Evolutionary conservation across 2,329 filamentous ascomycete species (phyloP).

Genomic region (Pyrenophora teres): DNA sequence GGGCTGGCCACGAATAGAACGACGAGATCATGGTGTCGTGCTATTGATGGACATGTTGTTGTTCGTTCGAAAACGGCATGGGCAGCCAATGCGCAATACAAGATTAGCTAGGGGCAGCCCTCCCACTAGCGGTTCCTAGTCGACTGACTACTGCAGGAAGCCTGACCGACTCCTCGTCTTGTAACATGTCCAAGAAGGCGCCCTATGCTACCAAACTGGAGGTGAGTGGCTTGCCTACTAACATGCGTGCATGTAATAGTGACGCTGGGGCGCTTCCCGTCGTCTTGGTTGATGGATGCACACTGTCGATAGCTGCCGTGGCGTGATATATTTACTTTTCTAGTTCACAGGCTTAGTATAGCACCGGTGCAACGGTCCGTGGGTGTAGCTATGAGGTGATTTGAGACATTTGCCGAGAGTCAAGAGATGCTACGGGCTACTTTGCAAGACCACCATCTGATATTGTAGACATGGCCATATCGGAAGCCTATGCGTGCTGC

Average conservation of each 20-base stretch:
- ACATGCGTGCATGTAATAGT: background rate
- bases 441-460: too few species aligned
- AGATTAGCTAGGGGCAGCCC: slow-evolving; percentile 20
- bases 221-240: slow-evolving; percentile 10
- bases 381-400: background rate
- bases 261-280: background rate
- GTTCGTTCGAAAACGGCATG: slow-evolving; percentile 21
- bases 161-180: slow-evolving; percentile 41
- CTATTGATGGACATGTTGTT: slow-evolving; percentile 12
- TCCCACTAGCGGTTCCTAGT: slow-evolving; percentile 25
- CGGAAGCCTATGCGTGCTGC: too few species aligned
- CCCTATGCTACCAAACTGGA: slow-evolving; percentile 8
- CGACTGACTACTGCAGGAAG: slow-evolving; percentile 21
- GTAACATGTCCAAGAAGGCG: background rate
- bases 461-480: too few species aligned
- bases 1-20: slow-evolving; percentile 18
- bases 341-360: background rate
- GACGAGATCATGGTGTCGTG: slow-evolving; percentile 7
- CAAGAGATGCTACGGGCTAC: too few species aligned
- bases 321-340: background rate
- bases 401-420: background rate
- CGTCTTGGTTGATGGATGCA: background rate
- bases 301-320: background rate
- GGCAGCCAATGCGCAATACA: slow-evolving; percentile 23
- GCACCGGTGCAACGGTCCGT: background rate